Evolutionary conservation across 2,329 filamentous ascomycete genomes (phyloP), one percentile per base, ranked within the genome.

Genomic region (Aphanocladium album): DNA sequence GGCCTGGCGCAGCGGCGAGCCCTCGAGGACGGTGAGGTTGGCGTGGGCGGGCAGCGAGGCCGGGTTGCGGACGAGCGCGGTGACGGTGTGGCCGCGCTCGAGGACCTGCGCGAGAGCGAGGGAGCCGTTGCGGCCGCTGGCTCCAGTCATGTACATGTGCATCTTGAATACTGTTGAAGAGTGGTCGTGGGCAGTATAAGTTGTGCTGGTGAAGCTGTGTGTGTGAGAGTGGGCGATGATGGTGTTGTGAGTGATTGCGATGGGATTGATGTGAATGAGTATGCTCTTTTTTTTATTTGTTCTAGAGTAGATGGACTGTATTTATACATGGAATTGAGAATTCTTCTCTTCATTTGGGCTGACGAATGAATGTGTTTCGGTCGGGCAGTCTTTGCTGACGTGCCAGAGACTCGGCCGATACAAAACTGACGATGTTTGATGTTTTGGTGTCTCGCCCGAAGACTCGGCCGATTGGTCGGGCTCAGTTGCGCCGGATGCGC

Each of bases 81-180:
- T 80, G 58, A 83, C 72, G 45, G 68, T 72, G 67, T 82, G 78
- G 53, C 67, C 69, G 37, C 71, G 67, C 8, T 66, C 60, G 9
- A 82, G 71, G 30, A 76, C 73, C 50, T 75, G 70, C 21, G 73
- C 59, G 50, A 80, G 69, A 55, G 78, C 70, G 33, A 80, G 70
- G 54, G 72, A 68, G 62, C 80, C 80, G 54, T 78, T 80, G 60
- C 76, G 76, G 46, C 80, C 80, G 43, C 71, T 77, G 60, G 73
- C 80, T 39, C 79, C 79, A 41, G 82, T 67, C 61, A 81, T 67
- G 62, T 82, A 75, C 63, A 82, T 63, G 50, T 77, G 76, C 75
- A 80, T 78, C 39, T 61, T 67, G 46, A 5, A 47, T 16, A 27
- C 6, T 23, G 43, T 21, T 21, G n/a, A n/a, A n/a, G n/a, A n/a